Conservation (phyloP, 306 rosid species). For the Rosa persica region DNA sequence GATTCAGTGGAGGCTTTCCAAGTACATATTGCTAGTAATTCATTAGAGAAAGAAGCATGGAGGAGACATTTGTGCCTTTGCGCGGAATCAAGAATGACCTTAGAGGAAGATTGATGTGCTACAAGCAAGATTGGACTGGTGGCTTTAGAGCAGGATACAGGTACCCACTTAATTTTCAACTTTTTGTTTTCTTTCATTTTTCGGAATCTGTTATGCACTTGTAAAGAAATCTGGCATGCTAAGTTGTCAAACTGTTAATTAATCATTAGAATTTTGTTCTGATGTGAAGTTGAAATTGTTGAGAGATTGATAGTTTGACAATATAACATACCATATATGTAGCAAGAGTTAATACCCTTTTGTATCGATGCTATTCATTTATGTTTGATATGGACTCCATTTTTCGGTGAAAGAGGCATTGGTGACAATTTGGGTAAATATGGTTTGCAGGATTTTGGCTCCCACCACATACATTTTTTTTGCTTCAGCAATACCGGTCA, state of each 20-base stretch:
- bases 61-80: slow-evolving; percentile 80
- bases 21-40: neutral
- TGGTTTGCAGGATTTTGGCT: slow-evolving; percentile 72
- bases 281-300: neutral
- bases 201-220: neutral
- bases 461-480: slow-evolving; percentile 87
- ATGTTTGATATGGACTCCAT: neutral
- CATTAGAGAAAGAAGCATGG: slow-evolving; percentile 39
- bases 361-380: neutral
- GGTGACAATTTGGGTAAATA: neutral
- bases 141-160: slow-evolving; percentile 78
- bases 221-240: neutral
- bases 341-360: neutral
- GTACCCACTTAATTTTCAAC: slow-evolving; percentile 30
- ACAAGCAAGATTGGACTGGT: slow-evolving; percentile 84
- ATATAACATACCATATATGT: neutral
- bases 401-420: neutral
- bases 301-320: neutral
- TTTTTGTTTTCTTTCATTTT: neutral
- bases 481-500: slow-evolving; percentile 84
- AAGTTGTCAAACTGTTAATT: neutral
- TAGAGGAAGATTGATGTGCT: slow-evolving; percentile 76
- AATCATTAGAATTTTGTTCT: neutral
- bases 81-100: slow-evolving; percentile 89
- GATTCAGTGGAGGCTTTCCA: neutral